Base-by-base conservation (phyloP, 805 yeast genomes). In the Lipomyces starkeyi region DNA sequence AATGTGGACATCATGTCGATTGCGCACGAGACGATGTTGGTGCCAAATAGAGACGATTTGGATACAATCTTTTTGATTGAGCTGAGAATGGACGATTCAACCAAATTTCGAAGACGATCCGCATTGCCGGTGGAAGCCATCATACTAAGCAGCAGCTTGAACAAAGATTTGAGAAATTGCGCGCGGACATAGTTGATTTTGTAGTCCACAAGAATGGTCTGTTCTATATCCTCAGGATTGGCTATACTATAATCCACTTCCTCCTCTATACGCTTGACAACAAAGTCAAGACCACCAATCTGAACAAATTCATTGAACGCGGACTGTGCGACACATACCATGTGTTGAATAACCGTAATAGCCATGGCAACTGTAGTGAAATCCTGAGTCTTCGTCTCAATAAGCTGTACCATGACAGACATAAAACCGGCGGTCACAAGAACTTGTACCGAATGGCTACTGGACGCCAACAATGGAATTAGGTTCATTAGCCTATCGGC, bases 81-180 rank as follows among this genome's bases (percentile, higher is more conserved):
- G 35, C 78, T 74, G 20, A 93, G 78, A n/a, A 94, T 79, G 0
- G 93, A 88, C 0, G 97, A 91, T 74, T 94, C 98, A 74, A 91
- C 91, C 53, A 94, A 78, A 70, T 91, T 91, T 76, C 97, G 85
- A 74, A 92, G 85, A 67, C 95, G 83, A 75, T 93, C 97, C 1
- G 78, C 68, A 55, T 96, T 95, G 3, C 89, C 85, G 62, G 91
- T 92, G n/a, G 88, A 83, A 64, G 86, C 86, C 55, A 93, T 82
- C 58, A 93, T 78, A 70, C 87, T 84, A 27, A 86, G 78, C 0
- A 89, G 87, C 32, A 93, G 83, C 69, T 87, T 90, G 72, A 92
- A 78, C 61, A 90, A 76, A 54, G 87, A 83, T 69, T 86, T 81
- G n/a, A 88, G 79, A 68, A 85, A 82, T 54, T 86, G 76, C 2